Evolutionary conservation across 2,329 filamentous ascomycete genomes (phyloP), one percentile per base, ranked within the genome.

Genomic region (Pyrenochaeta sp.): DNA sequence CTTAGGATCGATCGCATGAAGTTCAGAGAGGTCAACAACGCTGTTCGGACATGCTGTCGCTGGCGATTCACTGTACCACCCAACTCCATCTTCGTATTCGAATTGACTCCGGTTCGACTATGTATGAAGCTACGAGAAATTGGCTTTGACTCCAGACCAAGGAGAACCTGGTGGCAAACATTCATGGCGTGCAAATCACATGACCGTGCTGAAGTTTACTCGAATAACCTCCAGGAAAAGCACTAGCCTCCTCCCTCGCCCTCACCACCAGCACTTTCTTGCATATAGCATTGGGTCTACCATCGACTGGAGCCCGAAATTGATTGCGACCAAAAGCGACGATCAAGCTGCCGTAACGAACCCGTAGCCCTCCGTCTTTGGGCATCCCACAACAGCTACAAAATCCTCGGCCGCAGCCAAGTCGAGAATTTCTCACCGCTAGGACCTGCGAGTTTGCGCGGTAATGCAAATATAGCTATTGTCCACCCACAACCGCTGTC

Each of bases 361-460:
- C 36, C 13, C 32, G 32, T 12, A 36, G 8, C 12, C 3, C 3
- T 36, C 12, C 32, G 8, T 12, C 32, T 36, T 3, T 36, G 12
- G 9, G 32, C 8, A 12, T 12, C 15, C 9, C 36, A 39, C 28
- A 9, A 30, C 28, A 39, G 13, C 15, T 19, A 3, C 15, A 6
- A 19, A 19, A 39, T 39, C 15, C 36, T 46, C 32, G 30, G 46
- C 50, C 36, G 46, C 50, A 51, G 42, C 54, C 46, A 46, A 51
- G 40, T 58, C 58, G 47, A 59, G 56, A 59, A 28, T 28, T 44
- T 53, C 54, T 57, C 54, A 50, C 54, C 57, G 49, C 50, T 47
- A 25, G 42, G 46, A 22, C 10, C 22, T 43, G 28, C 37, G 49
- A 28, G 24, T 34, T 59, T 24, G 42, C 50, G 50, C 58, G 34